These are phyloP conservation scores for Backusella circina DNA, from an alignment of 192 early-diverging fungal species.

Conservation along the genomic window DNA sequence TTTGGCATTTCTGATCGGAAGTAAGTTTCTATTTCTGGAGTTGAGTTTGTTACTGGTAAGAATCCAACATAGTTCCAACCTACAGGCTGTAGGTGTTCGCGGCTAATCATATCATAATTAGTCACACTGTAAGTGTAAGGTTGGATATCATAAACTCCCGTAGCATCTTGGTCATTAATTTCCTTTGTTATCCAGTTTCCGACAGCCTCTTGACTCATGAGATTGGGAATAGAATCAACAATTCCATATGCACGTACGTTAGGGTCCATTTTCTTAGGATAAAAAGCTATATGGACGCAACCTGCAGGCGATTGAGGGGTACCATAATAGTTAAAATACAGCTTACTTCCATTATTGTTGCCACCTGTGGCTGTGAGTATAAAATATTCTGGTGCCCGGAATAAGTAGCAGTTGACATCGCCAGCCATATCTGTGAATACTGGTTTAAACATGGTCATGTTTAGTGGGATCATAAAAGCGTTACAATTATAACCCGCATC, in stretches of 20 bases:
- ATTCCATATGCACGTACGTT: conserved; percentile 18
- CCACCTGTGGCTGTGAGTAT: conserved; percentile 12
- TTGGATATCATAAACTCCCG: conserved; percentile 15
- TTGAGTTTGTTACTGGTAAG: conserved; percentile 23
- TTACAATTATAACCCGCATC: conserved; percentile 20
- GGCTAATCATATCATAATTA: conserved; percentile 17
- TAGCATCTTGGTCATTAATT: conserved; percentile 6
- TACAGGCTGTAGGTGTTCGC: conserved; percentile 14
- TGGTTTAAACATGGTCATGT: conserved; percentile 17
- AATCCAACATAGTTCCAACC: conserved; percentile 34
- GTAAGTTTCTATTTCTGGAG: conserved; percentile 16
- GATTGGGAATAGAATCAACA: background rate
- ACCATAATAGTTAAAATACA: conserved; percentile 22
- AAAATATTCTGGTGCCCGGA: conserved; percentile 12
- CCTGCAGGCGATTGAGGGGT: background rate
- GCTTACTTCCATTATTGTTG: conserved; percentile 13
- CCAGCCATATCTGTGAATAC: conserved; percentile 17
- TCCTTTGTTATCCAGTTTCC: conserved; percentile 14
- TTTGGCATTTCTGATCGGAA: conserved; percentile 15
- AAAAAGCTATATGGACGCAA: conserved; percentile 16
- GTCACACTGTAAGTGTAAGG: conserved; percentile 17
- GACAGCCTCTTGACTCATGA: background rate
- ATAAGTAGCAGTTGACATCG: conserved; percentile 19
- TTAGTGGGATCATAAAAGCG: conserved; percentile 3
- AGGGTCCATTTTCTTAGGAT: conserved; percentile 28